Evolutionary conservation across 2,329 filamentous ascomycete species (phyloP).

Genomic region (Zopfia rhizophila): DNA sequence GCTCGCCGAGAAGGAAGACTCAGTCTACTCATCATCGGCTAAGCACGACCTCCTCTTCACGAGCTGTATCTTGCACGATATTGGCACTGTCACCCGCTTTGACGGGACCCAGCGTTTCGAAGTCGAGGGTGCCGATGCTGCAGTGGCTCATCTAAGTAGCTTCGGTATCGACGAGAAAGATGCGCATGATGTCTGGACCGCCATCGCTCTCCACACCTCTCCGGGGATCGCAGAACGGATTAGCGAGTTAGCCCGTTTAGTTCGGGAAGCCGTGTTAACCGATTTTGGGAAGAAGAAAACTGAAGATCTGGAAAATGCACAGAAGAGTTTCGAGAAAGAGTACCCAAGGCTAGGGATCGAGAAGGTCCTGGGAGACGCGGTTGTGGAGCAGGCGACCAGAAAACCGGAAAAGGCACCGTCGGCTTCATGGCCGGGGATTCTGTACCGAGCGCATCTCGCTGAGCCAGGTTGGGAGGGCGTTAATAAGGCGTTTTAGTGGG

Average conservation of each 20-base stretch:
- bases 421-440: constrained; percentile 47
- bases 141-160: constrained; percentile 41
- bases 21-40: constrained; percentile 48
- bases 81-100: constrained; percentile 68
- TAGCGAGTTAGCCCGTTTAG: constrained; percentile 48
- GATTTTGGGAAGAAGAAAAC: constrained; percentile 51
- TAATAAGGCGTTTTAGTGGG: constrained; percentile 46
- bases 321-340: constrained; percentile 33
- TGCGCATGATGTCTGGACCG: constrained; percentile 56
- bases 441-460: constrained; percentile 36
- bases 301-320: constrained; percentile 30
- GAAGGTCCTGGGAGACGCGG: constrained; percentile 56
- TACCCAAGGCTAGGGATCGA: constrained; percentile 54
- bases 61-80: constrained; percentile 76
- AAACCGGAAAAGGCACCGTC: constrained; percentile 54
- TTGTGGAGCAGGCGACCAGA: constrained; percentile 53
- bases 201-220: constrained; percentile 58
- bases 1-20: constrained; percentile 38
- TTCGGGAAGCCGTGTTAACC: constrained; percentile 51
- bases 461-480: constrained; percentile 43
- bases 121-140: constrained; percentile 58
- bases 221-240: constrained; percentile 58
- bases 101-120: constrained; percentile 55
- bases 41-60: constrained; percentile 59
- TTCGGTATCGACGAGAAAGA: constrained; percentile 37